Evolutionary conservation across 352 stramenopile species (phyloP).

Genomic region (Globisporangium irregulare): DNA sequence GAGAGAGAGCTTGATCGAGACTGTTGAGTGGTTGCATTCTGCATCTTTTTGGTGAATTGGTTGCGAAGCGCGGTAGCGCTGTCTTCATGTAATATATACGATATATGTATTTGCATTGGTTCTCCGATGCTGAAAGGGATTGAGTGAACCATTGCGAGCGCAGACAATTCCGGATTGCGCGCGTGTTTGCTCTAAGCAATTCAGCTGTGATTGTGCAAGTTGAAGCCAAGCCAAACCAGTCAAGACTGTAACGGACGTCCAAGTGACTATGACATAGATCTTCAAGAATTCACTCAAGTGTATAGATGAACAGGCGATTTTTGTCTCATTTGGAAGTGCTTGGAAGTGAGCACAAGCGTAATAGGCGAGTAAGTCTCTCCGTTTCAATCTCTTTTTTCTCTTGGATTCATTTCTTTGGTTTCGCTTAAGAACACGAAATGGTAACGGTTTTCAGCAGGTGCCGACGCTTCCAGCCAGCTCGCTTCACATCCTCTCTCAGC

Average conservation of each 20-base stretch:
- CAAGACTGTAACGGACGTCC: neutral
- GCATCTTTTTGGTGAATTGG: neutral
- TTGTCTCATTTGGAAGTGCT: neutral
- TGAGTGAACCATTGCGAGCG: neutral
- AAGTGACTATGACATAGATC: neutral
- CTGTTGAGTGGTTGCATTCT: slow-evolving; percentile 1
- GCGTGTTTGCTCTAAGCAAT: neutral
- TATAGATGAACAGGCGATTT: neutral
- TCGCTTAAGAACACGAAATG: neutral
- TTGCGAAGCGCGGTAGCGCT: neutral
- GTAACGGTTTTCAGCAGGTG: slow-evolving; percentile 2
- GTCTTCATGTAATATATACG: slow-evolving; percentile 13
- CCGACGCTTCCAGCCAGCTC: slow-evolving; percentile 4
- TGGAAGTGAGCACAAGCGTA: too few relatives aligned
- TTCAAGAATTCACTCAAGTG: neutral
- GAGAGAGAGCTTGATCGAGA: neutral
- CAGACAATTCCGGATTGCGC: neutral
- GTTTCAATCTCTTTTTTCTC: neutral
- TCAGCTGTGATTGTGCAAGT: neutral
- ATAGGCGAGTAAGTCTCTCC: neutral
- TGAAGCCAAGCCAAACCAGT: neutral
- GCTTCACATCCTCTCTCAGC: neutral
- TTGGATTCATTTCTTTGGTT: neutral
- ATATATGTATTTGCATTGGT: neutral
- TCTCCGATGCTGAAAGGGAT: neutral